These are phyloP conservation scores for Naganishia friedmannii DNA, from an alignment of 768 basidiomycete species.

Conservation along the genomic window DNA sequence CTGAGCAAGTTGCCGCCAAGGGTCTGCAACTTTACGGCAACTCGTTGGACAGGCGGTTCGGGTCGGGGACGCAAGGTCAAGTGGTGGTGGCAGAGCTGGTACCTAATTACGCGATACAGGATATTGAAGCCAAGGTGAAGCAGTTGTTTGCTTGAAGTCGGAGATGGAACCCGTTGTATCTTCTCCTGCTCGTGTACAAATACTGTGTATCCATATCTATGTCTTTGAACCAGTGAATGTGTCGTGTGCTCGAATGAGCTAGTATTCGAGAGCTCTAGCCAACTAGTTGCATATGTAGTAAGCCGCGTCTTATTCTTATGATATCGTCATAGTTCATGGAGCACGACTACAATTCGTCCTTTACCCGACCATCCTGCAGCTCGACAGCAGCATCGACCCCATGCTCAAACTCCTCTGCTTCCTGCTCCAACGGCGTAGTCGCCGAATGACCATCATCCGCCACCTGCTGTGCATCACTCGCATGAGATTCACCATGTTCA, in stretches of 20 bases:
- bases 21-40: constrained; percentile 8
- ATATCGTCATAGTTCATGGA: neutral
- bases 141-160: constrained; percentile 17
- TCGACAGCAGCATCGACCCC: constrained; percentile 14
- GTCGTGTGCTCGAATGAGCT: too few relatives aligned
- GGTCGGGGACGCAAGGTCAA: neutral
- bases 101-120: constrained; percentile 23
- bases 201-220: too few relatives aligned
- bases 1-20: neutral
- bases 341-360: constrained; percentile 19
- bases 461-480: neutral
- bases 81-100: constrained; percentile 22
- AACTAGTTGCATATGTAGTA: too few relatives aligned
- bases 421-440: constrained; percentile 31
- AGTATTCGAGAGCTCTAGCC: too few relatives aligned
- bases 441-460: constrained; percentile 24
- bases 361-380: constrained; percentile 10
- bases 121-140: constrained; percentile 24
- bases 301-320: neutral
- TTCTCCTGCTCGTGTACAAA: neutral
- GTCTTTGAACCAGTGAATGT: too few relatives aligned
- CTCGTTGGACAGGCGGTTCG: neutral
- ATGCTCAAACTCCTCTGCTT: constrained; percentile 29
- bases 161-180: neutral
- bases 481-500: constrained; percentile 24